These are phyloP conservation scores for Medicago ruthenica DNA, from an alignment of 306 rosid genomes.

Conservation along the genomic window DNA sequence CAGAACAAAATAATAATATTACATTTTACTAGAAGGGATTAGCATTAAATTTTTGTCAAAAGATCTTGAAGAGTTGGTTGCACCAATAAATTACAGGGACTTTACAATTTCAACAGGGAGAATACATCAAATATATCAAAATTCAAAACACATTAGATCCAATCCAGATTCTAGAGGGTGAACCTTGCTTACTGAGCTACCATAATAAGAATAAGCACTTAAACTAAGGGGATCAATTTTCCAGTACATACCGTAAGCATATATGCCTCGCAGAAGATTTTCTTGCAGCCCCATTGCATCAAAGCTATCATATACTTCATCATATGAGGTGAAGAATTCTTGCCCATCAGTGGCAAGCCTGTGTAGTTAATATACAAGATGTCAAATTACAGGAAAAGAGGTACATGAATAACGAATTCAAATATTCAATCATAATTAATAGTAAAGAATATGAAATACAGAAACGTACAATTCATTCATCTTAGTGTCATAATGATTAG, in stretches of 20 bases:
- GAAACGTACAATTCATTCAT: constrained; percentile 79
- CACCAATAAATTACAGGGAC: too few relatives aligned
- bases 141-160: not conserved
- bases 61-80: too few relatives aligned
- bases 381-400: constrained; percentile 28
- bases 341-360: constrained; percentile 84
- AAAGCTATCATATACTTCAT: constrained; percentile 85
- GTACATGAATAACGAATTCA: constrained; percentile 20
- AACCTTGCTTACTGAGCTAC: not conserved
- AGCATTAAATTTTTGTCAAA: too few relatives aligned
- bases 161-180: too few relatives aligned
- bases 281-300: constrained; percentile 94
- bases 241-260: constrained; percentile 80
- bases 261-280: constrained; percentile 89
- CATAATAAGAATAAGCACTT: constrained; percentile 1
- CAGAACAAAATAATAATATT: too few relatives aligned
- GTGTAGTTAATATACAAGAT: not conserved
- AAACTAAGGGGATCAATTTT: not conserved
- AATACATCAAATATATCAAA: constrained; percentile 5
- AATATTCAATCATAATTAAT: constrained; percentile 21
- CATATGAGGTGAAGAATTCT: constrained; percentile 91
- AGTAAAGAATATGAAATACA: constrained; percentile 18
- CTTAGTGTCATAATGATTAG: constrained; percentile 80
- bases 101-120: not conserved
- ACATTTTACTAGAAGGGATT: too few relatives aligned